Percentiles rank a stretch among this genome's conserved stretches.
Evolutionary conservation across 352 stramenopile genomes (phyloP).

Genomic region (Phytophthora capsici): DNA sequence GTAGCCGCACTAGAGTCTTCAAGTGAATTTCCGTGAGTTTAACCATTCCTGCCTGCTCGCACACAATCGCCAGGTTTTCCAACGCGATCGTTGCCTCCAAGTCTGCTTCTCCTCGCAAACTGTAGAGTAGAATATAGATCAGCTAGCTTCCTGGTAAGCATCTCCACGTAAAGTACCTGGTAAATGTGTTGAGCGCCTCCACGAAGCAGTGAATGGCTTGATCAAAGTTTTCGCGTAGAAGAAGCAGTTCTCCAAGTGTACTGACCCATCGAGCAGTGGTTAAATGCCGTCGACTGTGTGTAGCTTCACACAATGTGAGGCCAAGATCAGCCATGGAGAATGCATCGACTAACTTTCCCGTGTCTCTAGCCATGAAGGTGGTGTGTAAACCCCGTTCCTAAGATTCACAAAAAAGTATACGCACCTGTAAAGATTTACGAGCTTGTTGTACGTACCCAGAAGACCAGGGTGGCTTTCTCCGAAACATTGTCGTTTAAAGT

Average conservation of each 20-base stretch:
- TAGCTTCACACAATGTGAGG: slow-evolving; percentile 48
- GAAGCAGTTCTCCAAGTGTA: slow-evolving; percentile 45
- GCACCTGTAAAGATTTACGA: slow-evolving; percentile 56
- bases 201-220: slow-evolving; percentile 49
- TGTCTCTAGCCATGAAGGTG: slow-evolving; percentile 13
- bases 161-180: slow-evolving; percentile 26
- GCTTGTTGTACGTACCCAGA: slow-evolving; percentile 42
- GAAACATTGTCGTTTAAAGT: slow-evolving; percentile 53
- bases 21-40: slow-evolving; percentile 38
- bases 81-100: slow-evolving; percentile 39
- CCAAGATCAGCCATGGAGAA: slow-evolving; percentile 47
- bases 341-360: slow-evolving; percentile 33
- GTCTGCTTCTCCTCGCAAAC: slow-evolving; percentile 44
- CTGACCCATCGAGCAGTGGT: slow-evolving; percentile 60
- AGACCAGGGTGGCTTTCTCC: slow-evolving; percentile 43
- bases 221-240: slow-evolving; percentile 26
- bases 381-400: neutral
- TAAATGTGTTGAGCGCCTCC: slow-evolving; percentile 39
- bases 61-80: slow-evolving; percentile 62
- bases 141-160: neutral
- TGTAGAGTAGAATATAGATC: slow-evolving; percentile 1
- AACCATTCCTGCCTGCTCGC: slow-evolving; percentile 11
- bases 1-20: slow-evolving; percentile 8
- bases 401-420: neutral
- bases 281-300: slow-evolving; percentile 38